phyloP scores from a whole-genome alignment of 2,329 filamentous ascomycete genomes.

The Ascochyta viciae-villosae region DNA sequence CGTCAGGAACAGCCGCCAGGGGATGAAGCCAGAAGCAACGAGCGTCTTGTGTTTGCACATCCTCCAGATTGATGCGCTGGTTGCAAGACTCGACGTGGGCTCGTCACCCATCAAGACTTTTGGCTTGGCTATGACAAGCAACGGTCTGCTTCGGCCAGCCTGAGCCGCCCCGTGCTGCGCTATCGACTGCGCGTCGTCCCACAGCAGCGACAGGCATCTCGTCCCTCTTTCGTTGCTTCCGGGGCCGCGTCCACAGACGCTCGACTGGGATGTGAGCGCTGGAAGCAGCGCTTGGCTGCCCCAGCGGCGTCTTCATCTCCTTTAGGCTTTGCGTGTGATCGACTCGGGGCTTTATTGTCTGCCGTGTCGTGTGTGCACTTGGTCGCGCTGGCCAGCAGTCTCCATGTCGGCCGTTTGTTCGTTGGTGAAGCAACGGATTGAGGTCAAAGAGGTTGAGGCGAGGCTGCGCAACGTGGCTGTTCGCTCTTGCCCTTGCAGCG shows the following conservation, averaged over 20 bases:
- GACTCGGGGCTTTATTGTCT: conserved; percentile 11
- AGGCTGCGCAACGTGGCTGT: conserved; percentile 7
- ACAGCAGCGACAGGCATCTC: conserved; percentile 14
- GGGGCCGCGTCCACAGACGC: conserved; percentile 2
- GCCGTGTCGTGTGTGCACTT: conserved; percentile 4
- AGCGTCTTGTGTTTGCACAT: conserved; percentile 17
- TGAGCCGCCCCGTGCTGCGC: conserved; percentile 2
- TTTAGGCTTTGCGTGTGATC: conserved; percentile 5
- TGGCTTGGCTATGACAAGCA: neutral
- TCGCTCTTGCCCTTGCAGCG: conserved; percentile 6
- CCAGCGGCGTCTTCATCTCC: conserved; percentile 14
- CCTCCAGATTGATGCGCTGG: conserved; percentile 8
- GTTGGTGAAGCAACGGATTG: neutral
- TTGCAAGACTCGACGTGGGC: conserved; percentile 2
- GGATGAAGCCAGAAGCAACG: conserved; percentile 9
- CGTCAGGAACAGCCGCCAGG: conserved; percentile 24
- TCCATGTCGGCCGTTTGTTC: neutral
- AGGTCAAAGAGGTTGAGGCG: neutral
- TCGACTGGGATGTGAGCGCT: conserved; percentile 7
- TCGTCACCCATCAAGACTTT: neutral
- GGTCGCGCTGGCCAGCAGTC: neutral
- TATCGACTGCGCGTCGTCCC: conserved; percentile 7
- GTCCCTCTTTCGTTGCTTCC: conserved; percentile 5
- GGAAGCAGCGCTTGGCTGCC: conserved; percentile 11
- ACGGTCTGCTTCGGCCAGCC: neutral